Conservation (phyloP, 1,284 basidiomycete genomes). For the Earliella scabrosa region DNA sequence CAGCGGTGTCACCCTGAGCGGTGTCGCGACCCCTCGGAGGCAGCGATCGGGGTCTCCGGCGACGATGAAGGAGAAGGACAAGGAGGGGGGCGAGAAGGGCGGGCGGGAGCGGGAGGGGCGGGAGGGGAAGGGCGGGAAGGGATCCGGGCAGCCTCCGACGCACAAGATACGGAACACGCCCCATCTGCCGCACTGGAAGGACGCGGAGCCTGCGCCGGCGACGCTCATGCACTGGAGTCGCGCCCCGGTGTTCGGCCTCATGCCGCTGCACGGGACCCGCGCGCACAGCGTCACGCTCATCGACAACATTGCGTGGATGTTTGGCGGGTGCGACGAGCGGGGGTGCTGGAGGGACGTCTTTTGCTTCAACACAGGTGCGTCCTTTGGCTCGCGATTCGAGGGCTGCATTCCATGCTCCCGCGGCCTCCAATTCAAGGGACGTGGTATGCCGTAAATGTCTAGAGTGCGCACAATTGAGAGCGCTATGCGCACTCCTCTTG, state of each 20-base stretch:
- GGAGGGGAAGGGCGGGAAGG: conserved; percentile 17
- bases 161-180: conserved; percentile 37
- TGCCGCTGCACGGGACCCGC: conserved; percentile 78
- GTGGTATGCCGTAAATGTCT: no score
- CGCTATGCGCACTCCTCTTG: no score
- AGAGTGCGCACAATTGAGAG: no score
- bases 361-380: conserved; percentile 83
- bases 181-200: conserved; percentile 59
- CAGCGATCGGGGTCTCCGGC: conserved; percentile 28
- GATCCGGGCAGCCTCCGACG: conserved; percentile 9
- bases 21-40: conserved; percentile 13
- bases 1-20: conserved; percentile 18
- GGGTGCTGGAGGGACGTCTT: conserved; percentile 81
- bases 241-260: conserved; percentile 77
- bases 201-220: conserved; percentile 56
- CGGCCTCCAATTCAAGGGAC: no score
- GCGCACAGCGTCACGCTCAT: conserved; percentile 87
- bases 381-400: not conserved
- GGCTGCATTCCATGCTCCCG: not conserved
- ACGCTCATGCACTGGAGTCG: conserved; percentile 87
- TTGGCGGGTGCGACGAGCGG: conserved; percentile 88
- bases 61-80: conserved; percentile 20
- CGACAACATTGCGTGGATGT: conserved; percentile 83
- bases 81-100: conserved; percentile 19
- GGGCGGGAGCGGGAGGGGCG: conserved; percentile 17